Evolutionary conservation across 805 yeast genomes (phyloP), one percentile per base, ranked within the genome.

Genomic region (Cyberlindnera suaveolens): DNA sequence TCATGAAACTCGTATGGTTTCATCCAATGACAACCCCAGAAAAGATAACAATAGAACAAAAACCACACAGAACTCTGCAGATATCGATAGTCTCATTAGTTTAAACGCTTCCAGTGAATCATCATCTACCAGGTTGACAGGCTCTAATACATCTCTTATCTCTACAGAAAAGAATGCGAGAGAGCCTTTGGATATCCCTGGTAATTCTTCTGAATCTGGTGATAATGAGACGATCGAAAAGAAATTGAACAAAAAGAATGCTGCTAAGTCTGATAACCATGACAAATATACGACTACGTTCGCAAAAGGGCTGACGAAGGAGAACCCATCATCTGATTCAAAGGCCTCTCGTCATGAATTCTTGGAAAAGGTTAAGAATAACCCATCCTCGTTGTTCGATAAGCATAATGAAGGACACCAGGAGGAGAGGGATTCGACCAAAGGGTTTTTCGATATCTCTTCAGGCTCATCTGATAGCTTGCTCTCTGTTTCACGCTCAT

Each of bases 311-410:
- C 15, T 32, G 17, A 10, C 15, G 11, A 15, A 13, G 16, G 14
- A 15, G 31, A 23, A 18, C 31, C 14, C 27, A 23, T 31, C 20
- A 18, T 19, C 18, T 11, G 26, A 29, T n/a, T 36, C 38, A 20
- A 36, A 36, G 20, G 16, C 7, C 8, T 9, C 16, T 11, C 39
- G 26, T 16, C 32, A 27, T 18, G 39, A 27, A 8, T 36, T 16
- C 19, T 38, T 48, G 16, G 50, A 39, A 8, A 41, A 38, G 33
- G 38, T 43, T 23, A 48, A 40, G 34, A 43, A 40, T 40, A 46
- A 46, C 20, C 52, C 50, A 4, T 49, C 52, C 6, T 36, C 43
- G 3, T 41, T 49, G 20, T 49, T 49, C 10, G 34, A 36, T 3
- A 20, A 31, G 6, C 36, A 32, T 14, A 40, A 36, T 29, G 40